These are phyloP conservation scores for Claviceps humidiphila DNA, from an alignment of 2,329 filamentous ascomycete genomes.

Conservation along the genomic window DNA sequence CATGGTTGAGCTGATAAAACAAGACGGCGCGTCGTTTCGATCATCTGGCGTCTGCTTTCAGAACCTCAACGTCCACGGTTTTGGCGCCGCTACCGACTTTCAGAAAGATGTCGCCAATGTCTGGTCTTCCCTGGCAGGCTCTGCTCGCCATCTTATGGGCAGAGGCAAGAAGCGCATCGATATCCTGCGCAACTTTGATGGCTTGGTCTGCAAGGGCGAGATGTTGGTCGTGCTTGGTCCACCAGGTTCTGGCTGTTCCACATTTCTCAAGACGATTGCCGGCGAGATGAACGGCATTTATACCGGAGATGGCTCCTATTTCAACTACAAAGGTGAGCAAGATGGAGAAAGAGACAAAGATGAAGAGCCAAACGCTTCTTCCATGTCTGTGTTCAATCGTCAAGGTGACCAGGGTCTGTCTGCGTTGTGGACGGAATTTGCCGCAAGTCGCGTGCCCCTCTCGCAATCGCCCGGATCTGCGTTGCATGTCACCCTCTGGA, in stretches of 20 bases:
- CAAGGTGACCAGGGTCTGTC: not conserved
- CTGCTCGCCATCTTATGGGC: slow-evolving; percentile 36
- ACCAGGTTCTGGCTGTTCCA: slow-evolving; percentile 65
- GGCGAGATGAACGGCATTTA: slow-evolving; percentile 73
- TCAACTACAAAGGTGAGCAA: slow-evolving; percentile 64
- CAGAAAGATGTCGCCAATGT: slow-evolving; percentile 54
- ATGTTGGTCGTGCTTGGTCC: slow-evolving; percentile 66
- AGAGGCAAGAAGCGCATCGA: slow-evolving; percentile 45
- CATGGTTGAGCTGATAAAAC: slow-evolving; percentile 37
- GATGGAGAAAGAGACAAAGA: too few relatives aligned
- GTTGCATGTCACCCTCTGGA: not conserved
- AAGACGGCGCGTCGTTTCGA: slow-evolving; percentile 41
- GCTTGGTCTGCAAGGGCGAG: slow-evolving; percentile 55
- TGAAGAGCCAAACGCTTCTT: not conserved
- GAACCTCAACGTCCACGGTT: slow-evolving; percentile 56
- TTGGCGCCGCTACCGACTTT: slow-evolving; percentile 54
- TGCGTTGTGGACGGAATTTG: slow-evolving; percentile 4
- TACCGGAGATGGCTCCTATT: slow-evolving; percentile 54
- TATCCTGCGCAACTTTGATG: slow-evolving; percentile 55
- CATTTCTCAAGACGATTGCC: slow-evolving; percentile 71
- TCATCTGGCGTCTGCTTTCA: slow-evolving; percentile 52
- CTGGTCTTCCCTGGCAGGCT: slow-evolving; percentile 35
- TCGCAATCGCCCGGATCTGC: slow-evolving; percentile 1
- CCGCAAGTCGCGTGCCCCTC: not conserved
- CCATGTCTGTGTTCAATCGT: not conserved